Evolutionary conservation across 176 grass and related monocot species (phyloP).

Genomic region (Hordeum vulgare): DNA sequence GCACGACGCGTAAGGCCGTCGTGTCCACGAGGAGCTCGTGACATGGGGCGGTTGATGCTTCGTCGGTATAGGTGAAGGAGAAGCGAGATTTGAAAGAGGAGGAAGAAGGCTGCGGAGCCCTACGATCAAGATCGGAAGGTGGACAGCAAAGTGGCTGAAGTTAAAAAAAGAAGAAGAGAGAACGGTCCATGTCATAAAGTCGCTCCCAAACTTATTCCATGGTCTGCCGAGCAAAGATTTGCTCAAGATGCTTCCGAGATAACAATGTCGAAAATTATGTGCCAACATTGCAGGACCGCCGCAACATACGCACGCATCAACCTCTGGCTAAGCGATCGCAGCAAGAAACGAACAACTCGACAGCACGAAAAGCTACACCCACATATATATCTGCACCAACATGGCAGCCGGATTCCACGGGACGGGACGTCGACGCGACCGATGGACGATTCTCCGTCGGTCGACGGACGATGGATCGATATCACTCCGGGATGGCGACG

Average conservation of each 20-base stretch:
- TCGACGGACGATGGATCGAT: not conserved
- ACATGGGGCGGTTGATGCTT: no score
- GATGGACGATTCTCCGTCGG: not conserved
- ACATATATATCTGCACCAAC: not conserved
- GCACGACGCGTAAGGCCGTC: no score
- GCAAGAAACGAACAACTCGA: not conserved
- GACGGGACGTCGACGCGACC: not conserved
- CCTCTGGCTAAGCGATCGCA: not conserved
- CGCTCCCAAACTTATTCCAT: not conserved
- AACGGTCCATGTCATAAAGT: not conserved
- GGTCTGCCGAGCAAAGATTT: not conserved
- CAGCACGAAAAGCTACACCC: constrained; percentile 26
- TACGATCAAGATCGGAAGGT: not conserved
- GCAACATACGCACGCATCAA: not conserved
- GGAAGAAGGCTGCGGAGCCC: not conserved
- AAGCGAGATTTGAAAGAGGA: not conserved
- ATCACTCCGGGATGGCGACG: constrained; percentile 85
- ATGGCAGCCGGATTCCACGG: not conserved
- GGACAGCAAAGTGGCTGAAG: not conserved
- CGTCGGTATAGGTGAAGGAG: not conserved
- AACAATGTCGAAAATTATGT: constrained; percentile 6
- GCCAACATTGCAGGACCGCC: not conserved
- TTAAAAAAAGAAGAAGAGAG: not conserved
- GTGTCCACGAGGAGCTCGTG: no score
- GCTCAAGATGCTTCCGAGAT: not conserved